A percentile compares a stretch with the other conserved stretches of the same genome.
Evolutionary conservation across 2,329 filamentous ascomycete species (phyloP).

Genomic region (Dryadomyces quercivorus): DNA sequence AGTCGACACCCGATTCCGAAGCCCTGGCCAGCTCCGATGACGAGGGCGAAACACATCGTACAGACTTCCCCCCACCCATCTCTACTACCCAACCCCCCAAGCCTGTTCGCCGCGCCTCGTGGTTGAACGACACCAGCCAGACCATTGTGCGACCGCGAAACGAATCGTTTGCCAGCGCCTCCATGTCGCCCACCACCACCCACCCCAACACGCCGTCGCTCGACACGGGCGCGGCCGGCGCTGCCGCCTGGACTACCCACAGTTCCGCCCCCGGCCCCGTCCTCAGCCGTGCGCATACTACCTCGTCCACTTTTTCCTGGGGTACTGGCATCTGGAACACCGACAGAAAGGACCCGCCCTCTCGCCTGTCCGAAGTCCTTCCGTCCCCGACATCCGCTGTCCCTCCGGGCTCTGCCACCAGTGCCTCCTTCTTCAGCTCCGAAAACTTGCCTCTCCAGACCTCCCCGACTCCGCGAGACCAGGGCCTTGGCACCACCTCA

Average conservation of each 20-base stretch:
- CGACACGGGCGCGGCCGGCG: constrained; percentile 33
- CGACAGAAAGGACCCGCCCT: constrained; percentile 65
- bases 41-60: constrained; percentile 58
- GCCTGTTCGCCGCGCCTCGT: constrained; percentile 63
- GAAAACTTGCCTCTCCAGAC: constrained; percentile 34
- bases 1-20: constrained; percentile 88
- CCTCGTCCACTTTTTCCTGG: constrained; percentile 50
- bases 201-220: constrained; percentile 69
- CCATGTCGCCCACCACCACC: constrained; percentile 68
- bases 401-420: constrained; percentile 29
- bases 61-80: constrained; percentile 26
- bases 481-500: constrained; percentile 31
- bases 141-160: constrained; percentile 53
- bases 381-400: constrained; percentile 59
- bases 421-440: constrained; percentile 36
- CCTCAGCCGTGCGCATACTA: constrained; percentile 33
- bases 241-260: constrained; percentile 41
- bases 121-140: constrained; percentile 73
- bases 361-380: constrained; percentile 61
- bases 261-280: constrained; percentile 31
- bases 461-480: constrained; percentile 39
- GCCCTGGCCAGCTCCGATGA: constrained; percentile 90
- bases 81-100: constrained; percentile 35
- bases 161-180: constrained; percentile 61
- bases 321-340: constrained; percentile 73